Evolutionary conservation across 1,284 basidiomycete genomes (phyloP).

Genomic region (Rhodotorula sp.): DNA sequence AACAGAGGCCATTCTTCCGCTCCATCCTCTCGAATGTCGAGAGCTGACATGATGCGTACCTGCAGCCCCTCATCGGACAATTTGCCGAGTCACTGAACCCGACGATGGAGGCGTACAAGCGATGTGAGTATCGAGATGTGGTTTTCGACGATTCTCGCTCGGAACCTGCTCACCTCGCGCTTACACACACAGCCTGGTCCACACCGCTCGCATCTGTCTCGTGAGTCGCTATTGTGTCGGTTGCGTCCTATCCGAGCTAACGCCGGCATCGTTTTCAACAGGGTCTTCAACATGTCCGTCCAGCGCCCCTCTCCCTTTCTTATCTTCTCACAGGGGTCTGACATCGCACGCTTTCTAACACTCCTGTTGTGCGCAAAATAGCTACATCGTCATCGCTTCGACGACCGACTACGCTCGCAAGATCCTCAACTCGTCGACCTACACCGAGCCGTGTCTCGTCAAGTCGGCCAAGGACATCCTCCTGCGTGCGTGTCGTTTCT

Average conservation of each 20-base stretch:
- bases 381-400: constrained; percentile 95
- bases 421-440: constrained; percentile 84
- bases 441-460: constrained; percentile 90
- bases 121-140: constrained; percentile 21
- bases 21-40: not conserved
- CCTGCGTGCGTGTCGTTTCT: constrained; percentile 48
- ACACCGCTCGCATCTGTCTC: constrained; percentile 71
- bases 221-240: constrained; percentile 17
- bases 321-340: not conserved
- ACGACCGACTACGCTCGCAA: constrained; percentile 86
- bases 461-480: constrained; percentile 88
- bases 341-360: not conserved
- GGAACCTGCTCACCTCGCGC: constrained; percentile 3
- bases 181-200: constrained; percentile 62
- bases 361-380: constrained; percentile 47
- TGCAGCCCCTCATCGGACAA: constrained; percentile 77
- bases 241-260: not conserved
- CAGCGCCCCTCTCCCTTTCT: not conserved
- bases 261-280: constrained; percentile 5
- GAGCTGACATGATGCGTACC: not conserved
- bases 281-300: constrained; percentile 89
- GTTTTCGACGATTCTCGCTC: not conserved
- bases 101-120: constrained; percentile 80
- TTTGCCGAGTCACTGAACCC: constrained; percentile 78
- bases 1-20: not conserved